Base-by-base conservation (phyloP, 2,329 filamentous ascomycete genomes). In the Scedosporium minutisporum region DNA sequence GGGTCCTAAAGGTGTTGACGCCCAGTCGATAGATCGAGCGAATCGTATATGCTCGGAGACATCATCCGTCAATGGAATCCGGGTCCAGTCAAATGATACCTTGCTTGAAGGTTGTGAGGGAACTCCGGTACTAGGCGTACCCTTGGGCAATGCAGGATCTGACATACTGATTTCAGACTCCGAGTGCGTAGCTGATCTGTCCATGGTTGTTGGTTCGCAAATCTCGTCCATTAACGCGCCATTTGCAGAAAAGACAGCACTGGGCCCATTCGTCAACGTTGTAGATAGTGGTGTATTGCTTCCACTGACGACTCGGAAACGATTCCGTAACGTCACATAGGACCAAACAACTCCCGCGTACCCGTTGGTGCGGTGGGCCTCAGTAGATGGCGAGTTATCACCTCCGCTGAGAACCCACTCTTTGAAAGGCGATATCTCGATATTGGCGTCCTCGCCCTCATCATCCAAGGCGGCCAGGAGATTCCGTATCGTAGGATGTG, bases 1-100 rank as follows among this genome's bases (percentile, higher is more conserved):
- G 0, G 90, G 88, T 0, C 91, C 90, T 1, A 95, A 77, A 3
- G 86, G 77, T 1, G 90, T 95, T 0, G 82, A 77, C 1, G 82
- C 82, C 91, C 90, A 96, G 71, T 93, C 87, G 42, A 87, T 73
- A 46, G 83, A 85, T 44, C 88, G 83, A 18, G 87, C 87, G 67
- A 93, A 90, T 62, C 81, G 83, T 57, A 93, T 88, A 70, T 95
- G 90, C 7, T 80, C 75, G 1, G 88, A 87, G 48, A 93, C 78
- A 27, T 80, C 81, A 14, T 85, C 77, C 4, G 83, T 83, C 12
- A 87, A 60, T 1, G 87, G 84, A 58, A 93, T 79, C 62, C 85
- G 82, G 3, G 90, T 95, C 91, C 91, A 95, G 72, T 96, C 91
- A 70, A 93, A 93, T 38, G 85, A 88, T 12, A 77, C 75, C 44